Base-by-base conservation (phyloP, 192 early-diverging fungal genomes). In the Coemansia sp. region DNA sequence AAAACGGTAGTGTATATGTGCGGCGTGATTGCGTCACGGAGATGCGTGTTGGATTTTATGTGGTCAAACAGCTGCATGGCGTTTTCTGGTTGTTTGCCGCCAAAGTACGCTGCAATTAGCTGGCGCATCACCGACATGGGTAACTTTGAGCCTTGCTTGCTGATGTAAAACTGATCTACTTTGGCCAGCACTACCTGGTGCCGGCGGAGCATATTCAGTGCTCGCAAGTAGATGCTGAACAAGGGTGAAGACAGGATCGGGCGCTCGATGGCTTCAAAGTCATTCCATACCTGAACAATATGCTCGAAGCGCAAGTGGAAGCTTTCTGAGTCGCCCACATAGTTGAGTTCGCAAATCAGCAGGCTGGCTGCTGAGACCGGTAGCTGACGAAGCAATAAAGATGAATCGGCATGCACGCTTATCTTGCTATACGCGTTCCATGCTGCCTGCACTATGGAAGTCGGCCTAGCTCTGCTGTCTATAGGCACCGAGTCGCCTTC, bases 351-450 rank as follows among this genome's bases (percentile, higher is more conserved):
- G 16, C 53, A 53, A 26, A 76, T 46, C 21, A 76, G 54, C 26
- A 76, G 41, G 6, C 51, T 43, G 10, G 56, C 30, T 0, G 62
- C 59, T 0, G 58, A 5, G 11, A 38, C 10, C 2, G 66, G 73
- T 1, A 76, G 51, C 51, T 66, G 62, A 0, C 11, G 11, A 12
- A 70, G 14, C n/a, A 76, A 54, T 11, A 11, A 7, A 0, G 31
- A 10, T 0, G 67, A 52, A 17, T 66, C 38, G 9, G 56, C 12
- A 38, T 51, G 58, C 11, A n/a, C 40, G 9, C 41, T 53, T 28
- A 76, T 62, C 26, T 54, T 66, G 34, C 15, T 18, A 52, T 76
- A 76, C 51, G 69, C 56, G 7, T 51, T n/a, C 71, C 71, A 75
- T 6, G 65, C 71, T 1, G 45, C 49, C 38, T 11, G n/a, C 14